phyloP scores from a whole-genome alignment of 352 stramenopile genomes.

The Globisporangium polare region DNA sequence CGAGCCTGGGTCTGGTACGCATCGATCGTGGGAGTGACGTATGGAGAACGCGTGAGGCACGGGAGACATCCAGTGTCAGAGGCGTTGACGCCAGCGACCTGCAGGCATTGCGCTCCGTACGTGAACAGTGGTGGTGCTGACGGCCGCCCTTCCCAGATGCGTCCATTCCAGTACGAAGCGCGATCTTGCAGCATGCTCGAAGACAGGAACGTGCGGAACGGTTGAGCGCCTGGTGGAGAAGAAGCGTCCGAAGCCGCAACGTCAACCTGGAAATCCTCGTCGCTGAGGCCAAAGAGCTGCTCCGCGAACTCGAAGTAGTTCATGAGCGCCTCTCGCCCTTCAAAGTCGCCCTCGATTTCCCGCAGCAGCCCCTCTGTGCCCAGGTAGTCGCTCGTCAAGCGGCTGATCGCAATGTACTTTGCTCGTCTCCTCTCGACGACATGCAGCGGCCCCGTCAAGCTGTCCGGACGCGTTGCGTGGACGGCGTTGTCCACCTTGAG shows the following conservation, averaged over 20 bases:
- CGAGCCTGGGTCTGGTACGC: conserved; percentile 35
- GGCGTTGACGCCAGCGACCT: conserved; percentile 36
- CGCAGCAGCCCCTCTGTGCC: conserved; percentile 63
- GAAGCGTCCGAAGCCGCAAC: background rate
- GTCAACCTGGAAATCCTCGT: conserved; percentile 36
- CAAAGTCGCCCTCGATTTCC: conserved; percentile 80
- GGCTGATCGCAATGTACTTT: conserved; percentile 93
- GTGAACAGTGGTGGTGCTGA: conserved; percentile 63
- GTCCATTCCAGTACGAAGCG: conserved; percentile 80
- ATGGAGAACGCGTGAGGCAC: conserved; percentile 56
- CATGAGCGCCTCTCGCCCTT: conserved; percentile 66
- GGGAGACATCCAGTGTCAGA: conserved; percentile 48
- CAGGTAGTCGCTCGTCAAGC: conserved; percentile 89
- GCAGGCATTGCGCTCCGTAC: conserved; percentile 59
- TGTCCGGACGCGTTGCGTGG: conserved; percentile 89
- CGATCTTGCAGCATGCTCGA: conserved; percentile 38
- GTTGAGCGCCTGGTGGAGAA: conserved; percentile 1
- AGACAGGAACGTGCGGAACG: conserved; percentile 54
- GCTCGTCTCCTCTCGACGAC: conserved; percentile 88
- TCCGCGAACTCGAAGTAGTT: conserved; percentile 72
- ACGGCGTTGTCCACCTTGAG: conserved; percentile 92
- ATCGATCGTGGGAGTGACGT: conserved; percentile 36
- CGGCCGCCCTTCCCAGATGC: conserved; percentile 68
- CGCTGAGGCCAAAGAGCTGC: conserved; percentile 57
- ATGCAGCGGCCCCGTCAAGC: conserved; percentile 82